Evolutionary conservation across 2,329 filamentous ascomycete genomes (phyloP).

Genomic region (Xylariaceae sp.): DNA sequence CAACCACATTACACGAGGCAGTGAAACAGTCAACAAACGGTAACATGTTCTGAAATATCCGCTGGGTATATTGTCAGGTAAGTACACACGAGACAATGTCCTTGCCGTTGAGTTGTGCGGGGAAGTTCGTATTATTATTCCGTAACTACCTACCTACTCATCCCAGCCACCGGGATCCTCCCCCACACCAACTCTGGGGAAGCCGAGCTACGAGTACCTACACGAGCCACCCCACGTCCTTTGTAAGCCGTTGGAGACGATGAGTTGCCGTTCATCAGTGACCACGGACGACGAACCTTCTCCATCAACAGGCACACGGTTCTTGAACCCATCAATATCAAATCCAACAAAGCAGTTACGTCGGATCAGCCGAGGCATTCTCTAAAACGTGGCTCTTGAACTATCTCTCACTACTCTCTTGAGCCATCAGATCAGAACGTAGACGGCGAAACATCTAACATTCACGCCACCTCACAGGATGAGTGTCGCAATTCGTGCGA

Average conservation of each 20-base stretch:
- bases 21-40: no score
- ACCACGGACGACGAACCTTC: background rate
- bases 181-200: background rate
- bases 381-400: background rate
- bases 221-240: background rate
- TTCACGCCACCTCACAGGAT: conserved; percentile 21
- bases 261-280: background rate
- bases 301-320: background rate
- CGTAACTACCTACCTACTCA: background rate
- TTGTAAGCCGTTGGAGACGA: background rate
- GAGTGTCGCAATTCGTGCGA: conserved; percentile 32
- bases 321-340: background rate
- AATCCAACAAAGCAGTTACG: background rate
- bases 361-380: background rate
- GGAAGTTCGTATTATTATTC: no score
- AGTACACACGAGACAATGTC: no score
- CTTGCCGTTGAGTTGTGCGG: no score
- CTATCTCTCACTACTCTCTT: background rate
- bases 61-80: no score
- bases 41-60: no score
- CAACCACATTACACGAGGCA: no score
- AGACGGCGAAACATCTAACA: background rate
- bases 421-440: background rate
- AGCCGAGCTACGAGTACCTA: background rate
- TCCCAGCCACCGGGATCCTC: background rate